phyloP scores from a whole-genome alignment of 2,329 filamentous ascomycete species.

The Colletotrichum siamense region DNA sequence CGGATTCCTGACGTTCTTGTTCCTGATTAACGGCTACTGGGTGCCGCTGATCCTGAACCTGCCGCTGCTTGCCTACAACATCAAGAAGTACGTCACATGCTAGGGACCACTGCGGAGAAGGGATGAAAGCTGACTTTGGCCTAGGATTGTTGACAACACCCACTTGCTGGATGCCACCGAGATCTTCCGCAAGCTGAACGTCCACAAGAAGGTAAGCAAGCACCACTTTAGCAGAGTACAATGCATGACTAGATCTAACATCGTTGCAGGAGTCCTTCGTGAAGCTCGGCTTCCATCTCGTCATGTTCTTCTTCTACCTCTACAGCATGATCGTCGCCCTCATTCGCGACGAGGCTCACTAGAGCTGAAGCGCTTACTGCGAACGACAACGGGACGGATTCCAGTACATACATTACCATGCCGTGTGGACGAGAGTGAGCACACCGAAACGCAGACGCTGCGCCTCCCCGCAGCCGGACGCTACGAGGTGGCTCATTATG shows the following conservation, averaged over 20 bases:
- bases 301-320: conserved; percentile 99
- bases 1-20: conserved; percentile 92
- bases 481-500: conserved; percentile 10
- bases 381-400: conserved; percentile 21
- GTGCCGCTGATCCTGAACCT: conserved; percentile 89
- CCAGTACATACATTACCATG: conserved; percentile 15
- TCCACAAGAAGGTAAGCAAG: conserved; percentile 88
- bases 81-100: conserved; percentile 82
- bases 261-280: conserved; percentile 87
- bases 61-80: conserved; percentile 90
- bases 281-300: conserved; percentile 96
- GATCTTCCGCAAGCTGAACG: conserved; percentile 98
- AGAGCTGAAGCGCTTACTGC: conserved; percentile 31
- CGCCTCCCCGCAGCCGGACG: not conserved
- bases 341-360: conserved; percentile 92
- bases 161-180: conserved; percentile 97
- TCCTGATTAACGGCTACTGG: conserved; percentile 99
- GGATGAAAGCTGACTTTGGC: conserved; percentile 3
- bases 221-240: accelerated
- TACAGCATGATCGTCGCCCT: conserved; percentile 98
- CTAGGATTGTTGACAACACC: conserved; percentile 93
- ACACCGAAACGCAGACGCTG: not conserved
- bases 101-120: not conserved
- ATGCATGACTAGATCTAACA: not conserved
- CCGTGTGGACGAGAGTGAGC: conserved; percentile 1